These are phyloP conservation scores for Apiospora aurea DNA, from an alignment of 2,329 filamentous ascomycete species.

Conservation along the genomic window DNA sequence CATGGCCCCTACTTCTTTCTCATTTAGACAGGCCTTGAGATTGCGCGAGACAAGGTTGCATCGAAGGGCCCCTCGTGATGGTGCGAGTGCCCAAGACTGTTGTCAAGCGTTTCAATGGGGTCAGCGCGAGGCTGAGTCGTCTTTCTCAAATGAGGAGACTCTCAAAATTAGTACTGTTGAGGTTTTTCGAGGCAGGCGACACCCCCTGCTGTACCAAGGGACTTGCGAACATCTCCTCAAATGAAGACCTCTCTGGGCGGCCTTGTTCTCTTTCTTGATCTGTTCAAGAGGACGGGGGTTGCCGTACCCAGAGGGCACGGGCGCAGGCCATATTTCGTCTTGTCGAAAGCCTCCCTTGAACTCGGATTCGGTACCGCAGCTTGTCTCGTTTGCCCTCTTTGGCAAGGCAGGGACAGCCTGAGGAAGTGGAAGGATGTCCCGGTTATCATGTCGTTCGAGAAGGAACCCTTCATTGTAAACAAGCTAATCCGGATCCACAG, in stretches of 20 bases:
- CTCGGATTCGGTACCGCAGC: too few relatives aligned
- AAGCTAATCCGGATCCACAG: constrained; percentile 42
- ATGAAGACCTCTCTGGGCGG: constrained; percentile 71
- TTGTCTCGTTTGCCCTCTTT: too few relatives aligned
- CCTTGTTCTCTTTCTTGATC: constrained; percentile 66
- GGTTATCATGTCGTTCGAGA: constrained; percentile 55
- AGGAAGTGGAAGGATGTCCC: constrained; percentile 43
- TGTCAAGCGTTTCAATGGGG: constrained; percentile 81
- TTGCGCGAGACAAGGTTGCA: constrained; percentile 80
- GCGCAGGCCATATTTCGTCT: too few relatives aligned
- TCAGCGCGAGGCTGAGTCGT: constrained; percentile 74
- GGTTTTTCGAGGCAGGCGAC: too few relatives aligned
- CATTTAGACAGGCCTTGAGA: constrained; percentile 45
- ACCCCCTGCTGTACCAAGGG: too few relatives aligned
- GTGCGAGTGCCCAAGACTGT: constrained; percentile 67
- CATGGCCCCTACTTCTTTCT: too few relatives aligned
- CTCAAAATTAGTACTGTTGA: too few relatives aligned
- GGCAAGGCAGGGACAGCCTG: constrained; percentile 47
- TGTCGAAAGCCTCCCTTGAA: too few relatives aligned
- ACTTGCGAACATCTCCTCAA: too few relatives aligned
- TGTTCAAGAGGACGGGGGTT: constrained; percentile 61
- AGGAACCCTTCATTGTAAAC: constrained; percentile 66
- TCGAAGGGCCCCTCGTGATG: constrained; percentile 94
- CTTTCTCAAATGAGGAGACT: constrained; percentile 63
- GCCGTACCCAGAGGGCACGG: too few relatives aligned